A percentile compares a stretch with the other conserved stretches of the same genome.
phyloP scores from a whole-genome alignment of 225 moss, liverwort and hornwort species.

The Neckera pumila region DNA sequence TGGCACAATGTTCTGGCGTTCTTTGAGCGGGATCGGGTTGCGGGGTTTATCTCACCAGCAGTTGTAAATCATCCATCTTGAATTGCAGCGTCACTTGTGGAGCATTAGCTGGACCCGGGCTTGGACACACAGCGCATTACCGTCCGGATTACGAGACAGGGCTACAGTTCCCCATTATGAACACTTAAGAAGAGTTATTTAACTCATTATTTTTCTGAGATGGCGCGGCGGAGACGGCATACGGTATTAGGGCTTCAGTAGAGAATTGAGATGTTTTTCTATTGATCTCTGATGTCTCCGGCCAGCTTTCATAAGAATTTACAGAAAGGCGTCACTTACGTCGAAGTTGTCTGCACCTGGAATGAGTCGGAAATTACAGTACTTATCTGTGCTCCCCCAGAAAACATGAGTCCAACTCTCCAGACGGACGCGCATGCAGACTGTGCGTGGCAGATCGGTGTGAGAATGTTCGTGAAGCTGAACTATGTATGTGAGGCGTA shows the following conservation, averaged over 20 bases:
- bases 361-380: too few relatives aligned
- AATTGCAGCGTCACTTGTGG: neutral
- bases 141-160: neutral
- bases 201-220: neutral
- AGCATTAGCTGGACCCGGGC: neutral
- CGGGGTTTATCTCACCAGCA: neutral
- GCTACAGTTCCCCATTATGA: neutral
- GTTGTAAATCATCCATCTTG: neutral
- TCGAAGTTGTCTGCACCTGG: too few relatives aligned
- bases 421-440: neutral
- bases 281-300: neutral
- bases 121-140: too few relatives aligned
- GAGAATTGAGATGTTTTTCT: neutral
- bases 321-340: neutral
- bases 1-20: conserved; percentile 50
- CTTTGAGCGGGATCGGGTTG: conserved; percentile 36
- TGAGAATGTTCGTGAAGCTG: neutral
- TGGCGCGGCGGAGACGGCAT: neutral
- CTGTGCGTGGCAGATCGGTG: neutral
- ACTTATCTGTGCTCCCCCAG: too few relatives aligned
- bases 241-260: neutral
- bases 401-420: neutral
- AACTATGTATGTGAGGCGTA: neutral
- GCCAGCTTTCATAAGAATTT: neutral
- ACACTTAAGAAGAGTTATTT: neutral